These are phyloP conservation scores for Stygiomarasmius scandens DNA, from an alignment of 1,284 basidiomycete genomes.

Conservation along the genomic window DNA sequence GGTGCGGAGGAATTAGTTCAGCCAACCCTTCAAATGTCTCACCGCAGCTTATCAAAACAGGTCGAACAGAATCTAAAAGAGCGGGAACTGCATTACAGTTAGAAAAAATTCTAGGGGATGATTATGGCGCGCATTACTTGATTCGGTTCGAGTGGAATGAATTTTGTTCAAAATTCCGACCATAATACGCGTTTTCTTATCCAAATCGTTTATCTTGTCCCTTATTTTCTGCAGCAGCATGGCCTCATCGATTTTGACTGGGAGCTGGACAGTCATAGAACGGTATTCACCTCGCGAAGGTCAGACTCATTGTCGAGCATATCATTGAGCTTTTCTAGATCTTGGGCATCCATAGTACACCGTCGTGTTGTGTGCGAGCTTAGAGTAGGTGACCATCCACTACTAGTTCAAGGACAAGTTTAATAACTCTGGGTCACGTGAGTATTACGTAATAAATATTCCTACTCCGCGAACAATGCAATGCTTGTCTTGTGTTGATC, in stretches of 20 bases:
- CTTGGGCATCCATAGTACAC: constrained; percentile 61
- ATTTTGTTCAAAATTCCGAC: constrained; percentile 71
- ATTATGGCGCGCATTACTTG: constrained; percentile 43
- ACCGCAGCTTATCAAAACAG: constrained; percentile 56
- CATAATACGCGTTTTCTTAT: constrained; percentile 71
- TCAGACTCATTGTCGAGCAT: constrained; percentile 56
- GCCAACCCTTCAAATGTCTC: constrained; percentile 55
- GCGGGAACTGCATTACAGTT: constrained; percentile 49
- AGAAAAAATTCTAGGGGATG: background rate
- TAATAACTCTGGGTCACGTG: too few species aligned
- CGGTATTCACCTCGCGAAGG: constrained; percentile 49
- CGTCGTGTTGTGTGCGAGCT: too few species aligned
- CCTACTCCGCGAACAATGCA: too few species aligned
- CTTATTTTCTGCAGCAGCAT: constrained; percentile 64
- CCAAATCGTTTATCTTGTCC: constrained; percentile 70
- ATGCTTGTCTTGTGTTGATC: background rate
- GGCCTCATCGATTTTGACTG: background rate
- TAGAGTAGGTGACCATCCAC: too few species aligned
- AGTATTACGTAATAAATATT: too few species aligned
- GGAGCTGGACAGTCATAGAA: background rate
- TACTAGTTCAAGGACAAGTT: too few species aligned
- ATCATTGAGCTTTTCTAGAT: constrained; percentile 55
- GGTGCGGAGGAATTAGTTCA: constrained; percentile 61
- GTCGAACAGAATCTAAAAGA: constrained; percentile 59
- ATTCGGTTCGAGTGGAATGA: constrained; percentile 67